phyloP scores from a whole-genome alignment of 805 yeast genomes.

The Kluyveromyces siamensis region DNA sequence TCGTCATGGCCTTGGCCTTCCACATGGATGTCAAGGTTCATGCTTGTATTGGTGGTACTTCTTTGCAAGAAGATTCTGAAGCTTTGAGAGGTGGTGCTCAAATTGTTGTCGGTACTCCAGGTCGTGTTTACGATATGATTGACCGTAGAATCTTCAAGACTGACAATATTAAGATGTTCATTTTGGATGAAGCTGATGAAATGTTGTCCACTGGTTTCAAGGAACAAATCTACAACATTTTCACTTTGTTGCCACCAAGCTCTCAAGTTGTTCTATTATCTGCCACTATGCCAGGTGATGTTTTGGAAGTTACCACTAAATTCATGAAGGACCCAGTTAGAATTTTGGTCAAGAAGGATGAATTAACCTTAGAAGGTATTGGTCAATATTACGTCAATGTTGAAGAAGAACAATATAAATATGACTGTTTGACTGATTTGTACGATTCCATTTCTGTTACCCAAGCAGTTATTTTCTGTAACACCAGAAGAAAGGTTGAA shows the following conservation, averaged over 20 bases:
- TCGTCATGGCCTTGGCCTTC: constrained; percentile 80
- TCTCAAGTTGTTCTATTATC: constrained; percentile 91
- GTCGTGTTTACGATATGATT: constrained; percentile 94
- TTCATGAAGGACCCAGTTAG: constrained; percentile 91
- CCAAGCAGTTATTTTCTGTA: constrained; percentile 97
- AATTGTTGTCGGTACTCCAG: constrained; percentile 96
- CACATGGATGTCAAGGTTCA: constrained; percentile 87
- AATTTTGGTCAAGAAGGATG: constrained; percentile 90
- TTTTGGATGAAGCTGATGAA: constrained; percentile 98
- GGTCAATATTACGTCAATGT: constrained; percentile 87
- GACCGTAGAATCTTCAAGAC: constrained; percentile 79
- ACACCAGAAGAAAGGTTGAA: constrained; percentile 92
- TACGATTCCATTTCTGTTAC: constrained; percentile 93
- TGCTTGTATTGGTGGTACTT: constrained; percentile 97
- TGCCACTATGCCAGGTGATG: constrained; percentile 91
- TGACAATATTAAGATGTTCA: constrained; percentile 82
- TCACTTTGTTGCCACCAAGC: constrained; percentile 70
- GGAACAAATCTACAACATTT: constrained; percentile 90
- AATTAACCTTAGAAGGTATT: constrained; percentile 88
- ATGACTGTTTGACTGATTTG: constrained; percentile 87
- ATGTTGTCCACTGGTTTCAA: constrained; percentile 81
- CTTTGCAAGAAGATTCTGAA: constrained; percentile 78
- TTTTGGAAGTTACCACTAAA: constrained; percentile 82
- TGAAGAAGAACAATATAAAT: constrained; percentile 89
- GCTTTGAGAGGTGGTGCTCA: constrained; percentile 82